These are phyloP conservation scores for Taphrina deformans DNA, from an alignment of 1,139 yeast species.

Conservation along the genomic window DNA sequence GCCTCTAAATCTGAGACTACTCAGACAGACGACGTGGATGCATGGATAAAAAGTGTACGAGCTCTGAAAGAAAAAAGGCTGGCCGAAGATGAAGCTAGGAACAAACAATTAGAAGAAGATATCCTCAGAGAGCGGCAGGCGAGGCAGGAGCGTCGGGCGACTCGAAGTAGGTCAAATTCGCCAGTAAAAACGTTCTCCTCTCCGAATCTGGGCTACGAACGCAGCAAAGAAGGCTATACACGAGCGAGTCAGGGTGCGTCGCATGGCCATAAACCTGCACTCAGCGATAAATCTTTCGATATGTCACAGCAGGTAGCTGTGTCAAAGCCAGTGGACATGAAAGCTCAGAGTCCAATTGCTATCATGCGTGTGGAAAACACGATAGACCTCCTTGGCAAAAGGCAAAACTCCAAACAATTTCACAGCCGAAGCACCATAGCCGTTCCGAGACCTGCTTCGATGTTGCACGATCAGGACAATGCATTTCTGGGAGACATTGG, in stretches of 20 bases:
- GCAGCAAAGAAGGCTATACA: not conserved
- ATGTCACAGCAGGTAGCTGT: too few relatives aligned
- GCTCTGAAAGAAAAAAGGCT: constrained; percentile 12
- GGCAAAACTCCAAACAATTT: too few relatives aligned
- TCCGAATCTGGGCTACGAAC: not conserved
- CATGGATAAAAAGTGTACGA: constrained; percentile 22
- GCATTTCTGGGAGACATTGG: too few relatives aligned
- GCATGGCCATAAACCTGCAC: not conserved
- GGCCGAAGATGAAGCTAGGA: constrained; percentile 31
- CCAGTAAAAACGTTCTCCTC: constrained; percentile 10
- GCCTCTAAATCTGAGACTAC: not conserved
- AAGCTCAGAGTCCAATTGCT: too few relatives aligned
- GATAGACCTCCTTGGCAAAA: too few relatives aligned
- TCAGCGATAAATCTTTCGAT: too few relatives aligned
- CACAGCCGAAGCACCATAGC: too few relatives aligned
- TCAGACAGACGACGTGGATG: constrained; percentile 19
- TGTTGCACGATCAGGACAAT: too few relatives aligned
- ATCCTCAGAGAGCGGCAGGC: constrained; percentile 25
- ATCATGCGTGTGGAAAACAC: too few relatives aligned
- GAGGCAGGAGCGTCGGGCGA: constrained; percentile 23
- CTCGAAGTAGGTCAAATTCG: constrained; percentile 20
- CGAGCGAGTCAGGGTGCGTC: not conserved
- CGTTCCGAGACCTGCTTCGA: too few relatives aligned
- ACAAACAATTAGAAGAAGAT: constrained; percentile 21
- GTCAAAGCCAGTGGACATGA: too few relatives aligned